These are phyloP conservation scores for Paraphoma sp. DNA, from an alignment of 2,329 filamentous ascomycete genomes.

Conservation along the genomic window DNA sequence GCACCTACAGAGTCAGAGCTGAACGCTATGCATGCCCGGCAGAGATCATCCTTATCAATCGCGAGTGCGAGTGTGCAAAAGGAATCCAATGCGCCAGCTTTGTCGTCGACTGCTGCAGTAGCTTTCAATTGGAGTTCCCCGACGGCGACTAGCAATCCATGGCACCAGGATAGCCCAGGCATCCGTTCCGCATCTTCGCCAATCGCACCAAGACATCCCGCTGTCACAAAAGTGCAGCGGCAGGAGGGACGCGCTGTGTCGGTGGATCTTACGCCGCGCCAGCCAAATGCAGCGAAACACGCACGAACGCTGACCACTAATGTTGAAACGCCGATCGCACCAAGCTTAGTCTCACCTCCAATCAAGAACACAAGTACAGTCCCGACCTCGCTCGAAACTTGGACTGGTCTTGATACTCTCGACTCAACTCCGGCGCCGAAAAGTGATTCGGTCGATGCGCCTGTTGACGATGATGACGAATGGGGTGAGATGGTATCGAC, in stretches of 20 bases:
- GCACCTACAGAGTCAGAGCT: conserved; percentile 23
- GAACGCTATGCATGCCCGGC: conserved; percentile 25
- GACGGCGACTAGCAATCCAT: conserved; percentile 21
- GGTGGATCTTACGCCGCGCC: conserved; percentile 22
- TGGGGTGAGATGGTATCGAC: conserved; percentile 51
- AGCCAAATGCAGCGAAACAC: conserved; percentile 11
- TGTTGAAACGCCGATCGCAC: conserved; percentile 21
- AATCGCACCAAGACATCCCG: conserved; percentile 17
- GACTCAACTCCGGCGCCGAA: conserved; percentile 17
- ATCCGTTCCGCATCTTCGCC: conserved; percentile 26
- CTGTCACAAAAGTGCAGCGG: conserved; percentile 20
- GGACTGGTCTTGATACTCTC: conserved; percentile 17
- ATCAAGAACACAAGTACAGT: conserved; percentile 5
- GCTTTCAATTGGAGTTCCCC: conserved; percentile 47
- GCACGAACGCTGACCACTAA: conserved; percentile 20
- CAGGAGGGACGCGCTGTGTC: conserved; percentile 28
- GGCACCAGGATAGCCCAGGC: conserved; percentile 22
- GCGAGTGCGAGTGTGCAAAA: conserved; percentile 20
- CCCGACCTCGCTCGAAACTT: conserved; percentile 18
- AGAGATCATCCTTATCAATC: conserved; percentile 27
- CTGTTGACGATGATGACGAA: conserved; percentile 40
- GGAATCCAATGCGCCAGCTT: conserved; percentile 26
- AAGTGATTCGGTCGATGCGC: neutral
- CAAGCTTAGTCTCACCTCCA: conserved; percentile 17
- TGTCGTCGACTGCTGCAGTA: conserved; percentile 27